phyloP scores from a whole-genome alignment of 306 rosid genomes.

The Abrus precatorius region DNA sequence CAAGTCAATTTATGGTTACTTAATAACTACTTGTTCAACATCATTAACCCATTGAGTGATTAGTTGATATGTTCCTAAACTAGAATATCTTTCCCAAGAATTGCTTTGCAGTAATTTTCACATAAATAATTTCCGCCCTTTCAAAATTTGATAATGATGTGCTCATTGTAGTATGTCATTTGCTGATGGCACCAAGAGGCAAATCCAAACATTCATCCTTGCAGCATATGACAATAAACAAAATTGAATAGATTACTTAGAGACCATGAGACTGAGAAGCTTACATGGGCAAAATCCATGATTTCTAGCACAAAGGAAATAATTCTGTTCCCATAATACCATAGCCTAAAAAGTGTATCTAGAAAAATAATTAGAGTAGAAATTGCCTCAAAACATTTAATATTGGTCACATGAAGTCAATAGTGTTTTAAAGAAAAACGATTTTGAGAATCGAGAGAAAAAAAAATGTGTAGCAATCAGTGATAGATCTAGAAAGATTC shows the following conservation, averaged over 20 bases:
- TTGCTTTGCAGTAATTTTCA: slow-evolving; percentile 20
- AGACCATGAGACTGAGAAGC: slow-evolving; percentile 16
- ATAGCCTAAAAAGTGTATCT: too few species aligned
- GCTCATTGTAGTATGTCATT: background rate
- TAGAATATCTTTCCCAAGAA: slow-evolving; percentile 15
- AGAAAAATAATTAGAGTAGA: too few species aligned
- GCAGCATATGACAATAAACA: background rate
- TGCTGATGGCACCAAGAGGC: slow-evolving; percentile 12
- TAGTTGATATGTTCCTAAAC: slow-evolving; percentile 25
- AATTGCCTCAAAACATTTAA: too few species aligned
- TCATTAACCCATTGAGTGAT: slow-evolving; percentile 33
- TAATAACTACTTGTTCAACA: slow-evolving; percentile 1
- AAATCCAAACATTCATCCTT: slow-evolving; percentile 22
- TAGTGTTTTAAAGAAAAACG: too few species aligned
- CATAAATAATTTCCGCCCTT: background rate
- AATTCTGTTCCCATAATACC: too few species aligned
- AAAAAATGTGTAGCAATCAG: too few species aligned
- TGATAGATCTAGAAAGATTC: too few species aligned
- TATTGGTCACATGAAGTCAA: too few species aligned
- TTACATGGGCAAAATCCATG: background rate
- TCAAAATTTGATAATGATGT: slow-evolving; percentile 15
- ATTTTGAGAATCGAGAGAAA: too few species aligned
- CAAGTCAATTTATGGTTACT: slow-evolving; percentile 1
- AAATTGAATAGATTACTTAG: slow-evolving; percentile 25
- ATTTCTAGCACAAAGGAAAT: slow-evolving; percentile 17